phyloP scores from a whole-genome alignment of 1,284 basidiomycete genomes.

The Apiotrichum gamsii region DNA sequence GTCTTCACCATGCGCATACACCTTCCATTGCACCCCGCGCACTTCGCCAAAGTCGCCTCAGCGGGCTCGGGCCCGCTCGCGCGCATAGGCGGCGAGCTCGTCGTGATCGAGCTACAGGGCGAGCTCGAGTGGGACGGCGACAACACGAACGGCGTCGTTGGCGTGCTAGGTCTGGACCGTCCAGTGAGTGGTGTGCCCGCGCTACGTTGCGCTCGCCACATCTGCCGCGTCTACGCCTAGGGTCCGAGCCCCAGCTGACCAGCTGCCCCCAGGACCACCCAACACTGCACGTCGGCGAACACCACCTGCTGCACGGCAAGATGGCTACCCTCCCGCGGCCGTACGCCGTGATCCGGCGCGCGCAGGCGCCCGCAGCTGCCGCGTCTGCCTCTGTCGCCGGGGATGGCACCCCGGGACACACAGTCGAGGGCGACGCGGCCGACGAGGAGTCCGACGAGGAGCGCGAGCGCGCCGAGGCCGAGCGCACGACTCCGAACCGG shows the following conservation, averaged over 20 bases:
- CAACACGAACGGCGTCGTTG: constrained; percentile 36
- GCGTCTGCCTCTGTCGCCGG: not conserved
- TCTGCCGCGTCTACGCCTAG: too few relatives aligned
- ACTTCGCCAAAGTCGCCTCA: constrained; percentile 18
- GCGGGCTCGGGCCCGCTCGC: constrained; percentile 30
- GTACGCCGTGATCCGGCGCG: constrained; percentile 56
- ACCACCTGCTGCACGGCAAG: constrained; percentile 84
- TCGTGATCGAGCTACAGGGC: constrained; percentile 45
- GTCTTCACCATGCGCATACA: constrained; percentile 41
- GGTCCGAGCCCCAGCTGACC: too few relatives aligned
- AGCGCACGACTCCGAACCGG: constrained; percentile 18
- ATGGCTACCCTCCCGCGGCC: constrained; percentile 69
- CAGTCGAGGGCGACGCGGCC: constrained; percentile 16
- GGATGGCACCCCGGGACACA: not conserved
- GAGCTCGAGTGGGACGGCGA: constrained; percentile 54
- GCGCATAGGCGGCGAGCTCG: constrained; percentile 40
- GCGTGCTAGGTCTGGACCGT: constrained; percentile 42
- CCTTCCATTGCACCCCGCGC: constrained; percentile 38
- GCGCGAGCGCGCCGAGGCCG: constrained; percentile 15
- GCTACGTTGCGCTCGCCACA: too few relatives aligned
- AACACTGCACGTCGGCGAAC: constrained; percentile 66
- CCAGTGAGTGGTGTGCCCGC: constrained; percentile 29
- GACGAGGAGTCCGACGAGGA: constrained; percentile 20
- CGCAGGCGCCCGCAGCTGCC: constrained; percentile 9
- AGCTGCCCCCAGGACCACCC: constrained; percentile 58